These are phyloP conservation scores for Cladosporium sp. DNA, from an alignment of 2,329 filamentous ascomycete species.

Conservation along the genomic window DNA sequence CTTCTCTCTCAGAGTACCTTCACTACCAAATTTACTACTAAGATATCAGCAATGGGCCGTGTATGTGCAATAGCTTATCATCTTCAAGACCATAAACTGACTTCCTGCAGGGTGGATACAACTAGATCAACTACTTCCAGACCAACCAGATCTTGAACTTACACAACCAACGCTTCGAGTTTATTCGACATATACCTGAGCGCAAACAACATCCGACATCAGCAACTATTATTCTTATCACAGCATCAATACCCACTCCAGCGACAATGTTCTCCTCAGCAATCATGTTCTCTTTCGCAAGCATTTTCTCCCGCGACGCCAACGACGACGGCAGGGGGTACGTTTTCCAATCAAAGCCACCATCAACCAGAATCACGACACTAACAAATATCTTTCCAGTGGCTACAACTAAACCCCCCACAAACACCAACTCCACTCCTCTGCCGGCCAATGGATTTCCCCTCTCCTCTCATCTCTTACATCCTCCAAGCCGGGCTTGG, in stretches of 20 bases:
- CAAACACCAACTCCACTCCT: neutral
- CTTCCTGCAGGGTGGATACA: constrained; percentile 18
- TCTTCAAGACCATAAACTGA: neutral
- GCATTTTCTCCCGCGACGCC: constrained; percentile 4
- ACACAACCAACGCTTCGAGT: neutral
- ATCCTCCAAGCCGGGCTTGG: constrained; percentile 26
- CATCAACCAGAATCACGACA: neutral
- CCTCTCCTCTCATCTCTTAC: constrained; percentile 25
- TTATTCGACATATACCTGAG: constrained; percentile 19
- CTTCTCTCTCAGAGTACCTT: neutral
- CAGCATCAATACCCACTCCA: constrained; percentile 3
- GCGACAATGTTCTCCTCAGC: constrained; percentile 10
- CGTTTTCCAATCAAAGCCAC: neutral
- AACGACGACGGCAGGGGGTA: constrained; percentile 37
- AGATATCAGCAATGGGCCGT: constrained; percentile 18
- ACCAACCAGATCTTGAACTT: neutral
- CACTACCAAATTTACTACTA: constrained; percentile 5
- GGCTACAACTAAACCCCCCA: constrained; percentile 26
- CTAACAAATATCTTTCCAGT: constrained; percentile 17
- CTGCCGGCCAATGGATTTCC: neutral
- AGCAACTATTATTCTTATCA: constrained; percentile 22
- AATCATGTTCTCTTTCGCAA: constrained; percentile 13
- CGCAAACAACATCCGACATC: constrained; percentile 17
- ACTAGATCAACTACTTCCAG: constrained; percentile 23
- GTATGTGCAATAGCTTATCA: constrained; percentile 12